Evolutionary conservation across 208 protist genomes (phyloP), one percentile per base, ranked within the genome.

Genomic region (Wallacemonas sp.): DNA sequence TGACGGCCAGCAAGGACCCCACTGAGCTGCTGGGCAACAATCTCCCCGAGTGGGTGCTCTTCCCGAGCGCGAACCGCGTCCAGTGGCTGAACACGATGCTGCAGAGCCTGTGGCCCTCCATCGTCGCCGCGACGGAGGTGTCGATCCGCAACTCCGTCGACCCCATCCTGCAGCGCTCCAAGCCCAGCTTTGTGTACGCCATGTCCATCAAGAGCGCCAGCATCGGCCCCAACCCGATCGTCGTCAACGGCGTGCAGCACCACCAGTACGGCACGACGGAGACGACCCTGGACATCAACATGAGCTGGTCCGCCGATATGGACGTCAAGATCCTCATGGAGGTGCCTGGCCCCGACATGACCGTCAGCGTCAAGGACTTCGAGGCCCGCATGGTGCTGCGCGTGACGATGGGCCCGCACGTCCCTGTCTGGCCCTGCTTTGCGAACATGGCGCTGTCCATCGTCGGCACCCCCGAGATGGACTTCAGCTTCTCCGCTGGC

Each of bases 361-460:
- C 83, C 55, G 76, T 92, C n/a, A 54, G 68, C 44, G 46, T 92
- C 24, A 61, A 63, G 55, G 72, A 83, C 56, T 83, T 92, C 49
- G 70, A 92, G 64, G 36, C 84, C 33, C 79, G 74, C 57, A 72
- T 84, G 76, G 76, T 81, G 61, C 34, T 87, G 49, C 81, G 85
- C 39, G 64, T 84, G 55, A 76, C 75, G 29, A 65, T 92, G 19
- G 74, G 72, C n/a, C 85, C 85, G 1, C 78, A 87, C 69, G 80
- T 88, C 52, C 72, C 81, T 16, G 64, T 78, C 64, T 92, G 85
- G 85, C 85, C 85, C 9, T 92, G 85, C 68, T 85, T 92, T 63
- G 85, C 68, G 34, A 80, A 80, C 62, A 78, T 87, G 33, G 66
- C 66, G 9, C 8, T 92, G 27, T 87, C 82, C 21, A 83, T 89